Percentiles rank a stretch among this genome's conserved stretches.
These are phyloP conservation scores for Colletotrichum horii DNA, from an alignment of 2,329 filamentous ascomycete genomes.

Conservation along the genomic window DNA sequence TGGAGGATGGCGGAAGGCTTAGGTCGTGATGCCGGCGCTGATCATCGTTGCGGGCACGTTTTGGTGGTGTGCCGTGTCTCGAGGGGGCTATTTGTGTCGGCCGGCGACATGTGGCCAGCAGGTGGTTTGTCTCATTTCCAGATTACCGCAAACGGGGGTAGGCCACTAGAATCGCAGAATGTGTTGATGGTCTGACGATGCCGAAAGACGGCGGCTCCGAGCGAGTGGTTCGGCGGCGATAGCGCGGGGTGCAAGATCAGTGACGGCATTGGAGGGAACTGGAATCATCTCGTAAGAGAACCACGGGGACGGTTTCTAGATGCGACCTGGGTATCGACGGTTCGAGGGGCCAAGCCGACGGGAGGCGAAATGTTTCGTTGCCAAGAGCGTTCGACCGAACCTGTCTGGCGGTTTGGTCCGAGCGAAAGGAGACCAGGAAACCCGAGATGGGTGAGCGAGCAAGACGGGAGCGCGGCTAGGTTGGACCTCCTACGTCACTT, in stretches of 20 bases:
- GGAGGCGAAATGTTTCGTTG: not conserved
- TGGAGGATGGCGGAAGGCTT: conserved; percentile 1
- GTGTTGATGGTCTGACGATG: not conserved
- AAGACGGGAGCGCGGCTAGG: not conserved
- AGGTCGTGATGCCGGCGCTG: not conserved
- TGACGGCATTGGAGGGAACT: conserved; percentile 9
- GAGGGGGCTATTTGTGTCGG: not conserved
- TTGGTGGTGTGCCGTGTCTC: not conserved
- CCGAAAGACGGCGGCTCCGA: conserved; percentile 1
- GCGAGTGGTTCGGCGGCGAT: not conserved
- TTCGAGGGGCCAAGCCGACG: not conserved
- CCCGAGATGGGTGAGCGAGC: not conserved
- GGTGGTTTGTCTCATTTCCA: not conserved
- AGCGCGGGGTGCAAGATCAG: not conserved
- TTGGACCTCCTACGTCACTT: conserved; percentile 20
- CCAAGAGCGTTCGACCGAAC: conserved; percentile 2
- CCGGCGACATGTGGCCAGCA: not conserved
- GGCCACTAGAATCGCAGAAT: not conserved
- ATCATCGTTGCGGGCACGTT: conserved; percentile 14
- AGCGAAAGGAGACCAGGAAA: not conserved
- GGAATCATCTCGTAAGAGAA: not conserved
- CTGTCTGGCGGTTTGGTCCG: conserved; percentile 1
- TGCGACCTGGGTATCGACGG: not conserved
- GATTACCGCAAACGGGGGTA: not conserved
- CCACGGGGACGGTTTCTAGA: not conserved